Evolutionary conservation across 768 basidiomycete genomes (phyloP), one percentile per base, ranked within the genome.

Genomic region (Trametes cubensis): DNA sequence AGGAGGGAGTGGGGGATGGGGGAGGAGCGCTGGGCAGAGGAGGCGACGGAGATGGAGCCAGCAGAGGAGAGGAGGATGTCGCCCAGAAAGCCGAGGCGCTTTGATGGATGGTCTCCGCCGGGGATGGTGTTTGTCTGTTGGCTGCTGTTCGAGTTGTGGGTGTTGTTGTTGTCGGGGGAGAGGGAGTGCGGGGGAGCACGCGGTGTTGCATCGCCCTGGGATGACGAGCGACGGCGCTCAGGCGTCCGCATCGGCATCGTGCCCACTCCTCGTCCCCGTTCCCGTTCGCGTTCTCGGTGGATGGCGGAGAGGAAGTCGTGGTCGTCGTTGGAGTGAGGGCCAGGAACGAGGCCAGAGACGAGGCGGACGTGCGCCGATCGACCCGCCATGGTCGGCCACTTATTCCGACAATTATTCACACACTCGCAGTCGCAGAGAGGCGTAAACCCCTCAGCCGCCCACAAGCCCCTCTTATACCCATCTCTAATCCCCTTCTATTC

Each of bases 51-150:
- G 56, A 48, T 46, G 26, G 23, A 30, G 45, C 51, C 55, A 15
- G 51, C 56, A 5, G 62, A 58, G 50, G 62, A 47, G 15, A 57
- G 40, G 3, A 58, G 42, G 18, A 53, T 63, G 40, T 58, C 62
- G 4, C 61, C 61, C 38, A 72, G 67, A 58, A 72, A 68, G 17
- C 55, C 64, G 30, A 66, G 67, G 20, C 65, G 50, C 53, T 57
- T 67, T 10, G 60, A 25, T 8, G 38, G 54, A 15, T 66, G 65
- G 30, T 50, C n/a, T n/a, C n/a, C n/a, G n/a, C n/a, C 58, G 34
- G 6, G 5, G 34, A 11, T 34, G 5, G 34, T 34, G 34, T 34
- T 5, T 34, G 34, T 6, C 34, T 34, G 34, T 28, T 56, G 45
- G 40, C 46, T 39, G 34, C 28, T 38, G 55, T 45, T 61, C 20